Evolutionary conservation across 2,329 filamentous ascomycete species (phyloP), one percentile per base, ranked within the genome.

Genomic region (Colletotrichum sp.): DNA sequence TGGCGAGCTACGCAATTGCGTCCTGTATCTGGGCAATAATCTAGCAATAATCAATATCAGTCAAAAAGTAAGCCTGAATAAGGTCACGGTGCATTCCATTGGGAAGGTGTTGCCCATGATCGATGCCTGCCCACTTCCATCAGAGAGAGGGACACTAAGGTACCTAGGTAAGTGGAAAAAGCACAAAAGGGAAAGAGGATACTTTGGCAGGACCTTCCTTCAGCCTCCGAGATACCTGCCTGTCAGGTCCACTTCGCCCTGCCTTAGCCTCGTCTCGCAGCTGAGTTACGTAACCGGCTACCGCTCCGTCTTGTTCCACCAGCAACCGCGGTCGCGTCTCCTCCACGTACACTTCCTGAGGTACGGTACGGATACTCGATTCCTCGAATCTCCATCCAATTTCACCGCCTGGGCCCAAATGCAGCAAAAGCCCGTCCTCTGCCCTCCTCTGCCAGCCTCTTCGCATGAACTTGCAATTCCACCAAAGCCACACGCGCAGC

Each of bases 401-500:
- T 71, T 77, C 71, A 75, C 30, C 65, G 57, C 72, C 36, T 30
- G 57, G 25, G 30, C 66, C 67, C 44, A 22, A 52, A 22, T 52
- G 44, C 44, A 52, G 44, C 44, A 52, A 52, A 36, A 19, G 16
- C 13, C 59, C 52, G 55, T 59, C 69, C 34, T 15, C 22, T 36
- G 59, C 63, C n/a, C 55, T 30, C 30, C 25, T 71, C 25, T 65
- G 63, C 61, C 70, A 69, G 34, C 74, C 27, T 34, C 39, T 52
- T 61, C 66, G 75, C 75, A 77, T 77, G 71, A 75, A 77, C 19
- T 73, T 25, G 74, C 65, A 76, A 76, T 77, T 75, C 71, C 32
- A 66, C 66, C 32, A 71, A 75, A 77, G 72, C 72, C 72, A 77
- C 71, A 74, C 75, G 69, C 29, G 62, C 71, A 74, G 75, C 57